Conservation (phyloP, 768 basidiomycete species). For the Mycena olivaceomarginata region DNA sequence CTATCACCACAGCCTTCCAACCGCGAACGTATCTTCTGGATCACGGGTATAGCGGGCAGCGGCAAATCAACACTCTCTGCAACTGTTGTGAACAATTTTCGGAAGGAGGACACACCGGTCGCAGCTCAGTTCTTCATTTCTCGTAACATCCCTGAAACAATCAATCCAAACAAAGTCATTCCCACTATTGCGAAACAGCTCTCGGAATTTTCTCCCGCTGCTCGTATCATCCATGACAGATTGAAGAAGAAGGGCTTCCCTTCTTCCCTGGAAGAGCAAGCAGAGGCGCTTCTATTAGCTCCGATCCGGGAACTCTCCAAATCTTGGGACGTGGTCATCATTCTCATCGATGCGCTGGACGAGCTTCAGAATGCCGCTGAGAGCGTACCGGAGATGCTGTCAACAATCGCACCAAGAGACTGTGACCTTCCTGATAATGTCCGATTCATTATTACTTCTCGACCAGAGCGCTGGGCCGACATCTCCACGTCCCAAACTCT, state of each 20-base stretch:
- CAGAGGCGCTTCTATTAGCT: conserved; percentile 1
- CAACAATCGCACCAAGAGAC: background rate
- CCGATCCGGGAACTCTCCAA: no score
- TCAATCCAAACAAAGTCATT: conserved; percentile 13
- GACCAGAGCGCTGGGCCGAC: no score
- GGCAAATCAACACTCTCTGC: no score
- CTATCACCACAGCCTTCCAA: no score
- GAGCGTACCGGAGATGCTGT: conserved; percentile 8
- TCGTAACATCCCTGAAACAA: background rate
- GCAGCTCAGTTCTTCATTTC: no score
- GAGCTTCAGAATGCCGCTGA: background rate
- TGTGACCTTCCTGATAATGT: background rate
- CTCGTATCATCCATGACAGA: background rate
- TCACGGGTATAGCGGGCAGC: no score
- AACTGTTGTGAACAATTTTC: no score
- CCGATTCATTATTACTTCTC: no score
- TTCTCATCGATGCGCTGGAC: no score
- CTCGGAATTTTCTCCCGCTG: conserved; percentile 16
- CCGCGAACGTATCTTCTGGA: no score
- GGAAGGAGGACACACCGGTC: background rate
- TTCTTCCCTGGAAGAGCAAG: conserved; percentile 8
- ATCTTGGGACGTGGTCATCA: no score
- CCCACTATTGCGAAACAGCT: conserved; percentile 26
- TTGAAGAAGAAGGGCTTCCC: conserved; percentile 1
- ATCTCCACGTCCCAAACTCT: no score